Conservation (phyloP, 306 rosid species). For the Boehmeria nivea region DNA sequence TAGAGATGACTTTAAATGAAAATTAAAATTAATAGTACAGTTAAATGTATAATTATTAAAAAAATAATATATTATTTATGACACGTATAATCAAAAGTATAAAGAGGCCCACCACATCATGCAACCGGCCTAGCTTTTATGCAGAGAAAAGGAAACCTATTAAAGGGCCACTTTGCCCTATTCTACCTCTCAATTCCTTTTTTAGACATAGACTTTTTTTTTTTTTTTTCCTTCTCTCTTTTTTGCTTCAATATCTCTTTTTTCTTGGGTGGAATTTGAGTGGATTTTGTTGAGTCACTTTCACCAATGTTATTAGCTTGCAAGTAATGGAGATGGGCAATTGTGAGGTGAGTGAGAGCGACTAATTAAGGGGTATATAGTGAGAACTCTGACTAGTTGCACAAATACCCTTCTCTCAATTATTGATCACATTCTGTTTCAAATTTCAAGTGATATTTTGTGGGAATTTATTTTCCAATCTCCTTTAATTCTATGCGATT, state of each 20-base stretch:
- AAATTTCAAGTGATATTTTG: neutral
- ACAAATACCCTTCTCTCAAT: neutral
- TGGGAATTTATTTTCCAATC: constrained; percentile 6
- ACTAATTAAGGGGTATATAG: neutral
- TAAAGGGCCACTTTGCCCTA: neutral
- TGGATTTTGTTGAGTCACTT: constrained; percentile 3
- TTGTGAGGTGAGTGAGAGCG: neutral
- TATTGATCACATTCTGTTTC: neutral
- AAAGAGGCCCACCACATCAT: constrained; percentile 22
- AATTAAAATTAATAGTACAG: too few relatives aligned
- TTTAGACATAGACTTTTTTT: neutral
- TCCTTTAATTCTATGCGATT: constrained; percentile 16
- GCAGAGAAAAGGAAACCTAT: constrained; percentile 6
- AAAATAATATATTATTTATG: too few relatives aligned
- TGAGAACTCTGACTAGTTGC: too few relatives aligned
- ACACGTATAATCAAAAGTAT: neutral
- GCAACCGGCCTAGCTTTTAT: constrained; percentile 15
- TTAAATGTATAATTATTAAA: too few relatives aligned
- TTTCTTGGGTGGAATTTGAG: neutral
- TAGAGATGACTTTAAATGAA: too few relatives aligned
- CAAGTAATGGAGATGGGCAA: constrained; percentile 4
- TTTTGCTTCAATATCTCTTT: too few relatives aligned
- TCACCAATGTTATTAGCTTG: constrained; percentile 1
- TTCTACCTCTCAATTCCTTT: constrained; percentile 2
- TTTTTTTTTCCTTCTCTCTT: neutral